Conservation (phyloP, 2,329 filamentous ascomycete species). For the Orbilia brochopaga region DNA sequence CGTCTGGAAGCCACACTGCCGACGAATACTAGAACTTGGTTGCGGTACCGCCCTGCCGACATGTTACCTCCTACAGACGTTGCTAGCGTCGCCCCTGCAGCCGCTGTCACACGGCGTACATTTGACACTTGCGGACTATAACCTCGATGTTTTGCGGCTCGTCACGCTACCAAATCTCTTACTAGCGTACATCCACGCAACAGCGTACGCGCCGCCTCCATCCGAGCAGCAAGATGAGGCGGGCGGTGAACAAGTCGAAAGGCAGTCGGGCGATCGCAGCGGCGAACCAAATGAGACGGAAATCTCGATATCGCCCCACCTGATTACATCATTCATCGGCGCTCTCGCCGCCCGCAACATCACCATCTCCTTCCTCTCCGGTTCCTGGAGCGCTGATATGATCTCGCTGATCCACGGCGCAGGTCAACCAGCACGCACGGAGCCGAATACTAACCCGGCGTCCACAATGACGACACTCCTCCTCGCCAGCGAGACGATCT, state of each 20-base stretch:
- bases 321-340: slow-evolving; percentile 53
- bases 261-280: neutral
- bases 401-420: slow-evolving; percentile 64
- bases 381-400: slow-evolving; percentile 73
- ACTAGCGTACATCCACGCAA: slow-evolving; percentile 65
- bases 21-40: slow-evolving; percentile 65
- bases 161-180: slow-evolving; percentile 81
- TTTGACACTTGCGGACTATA: slow-evolving; percentile 78
- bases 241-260: slow-evolving; percentile 54
- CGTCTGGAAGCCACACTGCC: slow-evolving; percentile 16
- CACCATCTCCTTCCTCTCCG: slow-evolving; percentile 71
- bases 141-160: slow-evolving; percentile 75
- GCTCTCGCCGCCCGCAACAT: slow-evolving; percentile 63
- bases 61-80: slow-evolving; percentile 72
- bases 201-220: slow-evolving; percentile 75
- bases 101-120: slow-evolving; percentile 58
- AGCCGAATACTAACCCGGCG: slow-evolving; percentile 5
- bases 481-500: slow-evolving; percentile 81
- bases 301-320: slow-evolving; percentile 19
- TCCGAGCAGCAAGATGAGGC: slow-evolving; percentile 66
- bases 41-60: slow-evolving; percentile 79
- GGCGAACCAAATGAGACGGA: slow-evolving; percentile 13
- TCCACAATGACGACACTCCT: slow-evolving; percentile 59
- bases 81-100: slow-evolving; percentile 55
- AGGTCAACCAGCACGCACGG: too few species aligned